Conservation (phyloP, 768 basidiomycete species). For the Rubroboletus satanas region DNA sequence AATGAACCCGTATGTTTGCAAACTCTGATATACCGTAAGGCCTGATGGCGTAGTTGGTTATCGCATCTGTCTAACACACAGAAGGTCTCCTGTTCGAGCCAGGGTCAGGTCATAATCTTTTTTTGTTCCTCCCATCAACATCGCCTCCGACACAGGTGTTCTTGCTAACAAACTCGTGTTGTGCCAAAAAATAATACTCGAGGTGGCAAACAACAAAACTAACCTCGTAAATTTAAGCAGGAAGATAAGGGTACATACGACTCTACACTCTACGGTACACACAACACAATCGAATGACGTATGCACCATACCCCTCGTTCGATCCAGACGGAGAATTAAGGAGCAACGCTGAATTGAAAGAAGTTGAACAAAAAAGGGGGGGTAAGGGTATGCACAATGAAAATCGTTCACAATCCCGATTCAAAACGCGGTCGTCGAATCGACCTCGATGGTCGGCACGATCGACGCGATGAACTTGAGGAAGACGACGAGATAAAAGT, state of each 20-base stretch:
- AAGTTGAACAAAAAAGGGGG: too few relatives aligned
- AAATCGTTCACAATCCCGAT: background rate
- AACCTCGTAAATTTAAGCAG: slow-evolving; percentile 8
- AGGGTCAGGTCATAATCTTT: slow-evolving; percentile 41
- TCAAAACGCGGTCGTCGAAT: slow-evolving; percentile 79
- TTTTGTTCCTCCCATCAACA: background rate
- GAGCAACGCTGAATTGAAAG: background rate
- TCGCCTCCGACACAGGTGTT: too few relatives aligned
- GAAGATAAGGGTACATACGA: slow-evolving; percentile 20
- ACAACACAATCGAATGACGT: background rate
- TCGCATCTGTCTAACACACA: slow-evolving; percentile 81
- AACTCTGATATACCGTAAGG: background rate
- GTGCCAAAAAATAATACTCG: background rate
- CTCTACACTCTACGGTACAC: slow-evolving; percentile 26
- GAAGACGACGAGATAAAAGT: slow-evolving; percentile 97
- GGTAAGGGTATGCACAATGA: slow-evolving; percentile 14
- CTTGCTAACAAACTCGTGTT: background rate
- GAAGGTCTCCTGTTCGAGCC: slow-evolving; percentile 69
- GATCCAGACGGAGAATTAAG: background rate
- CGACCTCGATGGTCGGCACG: slow-evolving; percentile 98
- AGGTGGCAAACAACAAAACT: background rate
- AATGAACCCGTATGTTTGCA: background rate
- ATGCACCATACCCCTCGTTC: background rate
- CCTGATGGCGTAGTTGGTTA: slow-evolving; percentile 53
- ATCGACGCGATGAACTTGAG: slow-evolving; percentile 99